Base-by-base conservation (phyloP, 768 basidiomycete genomes). In the Tremella yokohamensis region DNA sequence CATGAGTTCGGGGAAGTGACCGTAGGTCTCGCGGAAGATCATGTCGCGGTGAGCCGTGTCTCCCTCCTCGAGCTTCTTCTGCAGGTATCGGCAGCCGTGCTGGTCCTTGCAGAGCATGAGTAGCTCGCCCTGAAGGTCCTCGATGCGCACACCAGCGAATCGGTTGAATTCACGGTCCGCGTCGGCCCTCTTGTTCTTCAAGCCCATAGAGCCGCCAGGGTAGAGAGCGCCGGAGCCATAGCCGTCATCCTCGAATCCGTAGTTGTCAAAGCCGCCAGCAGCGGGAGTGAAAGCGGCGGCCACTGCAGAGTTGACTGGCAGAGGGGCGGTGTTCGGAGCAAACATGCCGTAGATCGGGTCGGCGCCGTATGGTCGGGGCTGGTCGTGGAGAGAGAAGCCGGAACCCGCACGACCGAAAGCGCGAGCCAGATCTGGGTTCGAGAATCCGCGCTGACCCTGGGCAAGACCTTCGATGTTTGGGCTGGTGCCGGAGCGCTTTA, bases 21-120 rank as follows among this genome's bases (percentile, higher is more conserved):
- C 86, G 70, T 94, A 98, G 1, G 94, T 97, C 80, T 99, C 96
- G 59, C 88, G 84, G 83, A 97, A 99, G 75, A 99, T 99, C 89
- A 98, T 93, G 72, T 99, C 96, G 53, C 96, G 85, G 78, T 99
- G 93, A 75, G 94, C 93, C 3, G 94, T 83, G 58, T 87, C 84
- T 55, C 89, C 90, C 73, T 99, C 96, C 76, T 99, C 96, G 22
- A 99, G 82, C 79, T 98, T 97, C 84, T 98, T 98, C 79, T 99
- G 96, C 57, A 99, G 79, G 74, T 97, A 99, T 37, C 96, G 85
- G 73, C 96, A 99, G 1, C 96, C 96, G 77, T 98, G 94, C 77
- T 99, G 96, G 77, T 99, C 96, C 76, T 98, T 98, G 84, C 96
- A 98, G 16, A 99, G 79, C 0, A 84, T 81, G 13, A 91, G 85